Base-by-base conservation (phyloP, 2,329 filamentous ascomycete species). In the Verticillium dahliae region DNA sequence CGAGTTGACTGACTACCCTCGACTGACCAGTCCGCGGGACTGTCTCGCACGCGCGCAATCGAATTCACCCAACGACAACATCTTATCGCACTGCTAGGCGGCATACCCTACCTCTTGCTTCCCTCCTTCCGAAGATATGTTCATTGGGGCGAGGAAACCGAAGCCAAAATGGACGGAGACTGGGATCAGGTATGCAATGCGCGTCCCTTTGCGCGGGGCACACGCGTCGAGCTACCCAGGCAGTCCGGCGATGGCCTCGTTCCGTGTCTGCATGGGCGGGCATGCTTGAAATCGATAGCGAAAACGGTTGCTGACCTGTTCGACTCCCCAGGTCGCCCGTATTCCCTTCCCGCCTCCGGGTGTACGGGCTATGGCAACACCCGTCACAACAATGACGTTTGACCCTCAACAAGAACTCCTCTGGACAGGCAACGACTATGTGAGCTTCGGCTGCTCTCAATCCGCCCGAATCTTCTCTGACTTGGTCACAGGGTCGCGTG, bases 401-500 rank as follows among this genome's bases (percentile, higher is more conserved):
- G 95, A 99, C 74, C 90, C 89, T 62, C 82, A 84, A 45, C 90
- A 97, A 74, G 95, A 99, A 74, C 83, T 99, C 39, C 78, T 99
- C 60, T 99, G 96, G 95, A 87, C 88, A 3, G 96, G 93, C 56
- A 96, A 95, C 74, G 91, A 95, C 78, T 91, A 88, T 81, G 91
- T 95, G 81, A 80, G 85, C 1, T 41, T 33, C 10, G 1, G 15
- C 7, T 56, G 15, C 56, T 13, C 39, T 33, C 35, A 27, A 37
- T 56, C 31, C n/a, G 35, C 22, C 15, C 13, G 54, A 39, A 50
- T 10, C 34, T 14, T 2, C 45, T 66, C 68, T 76, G 60, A 76
- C 68, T 52, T 14, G 33, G 39, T 59, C 13, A 18, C 61, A 97
- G 91, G 95, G 95, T 65, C 88, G 92, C 66, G 86, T 98, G 57